Evolutionary conservation across 495 filamentous ascomycete genomes (phyloP), one percentile per base, ranked within the genome.

Genomic region (Apodospora peruviana): DNA sequence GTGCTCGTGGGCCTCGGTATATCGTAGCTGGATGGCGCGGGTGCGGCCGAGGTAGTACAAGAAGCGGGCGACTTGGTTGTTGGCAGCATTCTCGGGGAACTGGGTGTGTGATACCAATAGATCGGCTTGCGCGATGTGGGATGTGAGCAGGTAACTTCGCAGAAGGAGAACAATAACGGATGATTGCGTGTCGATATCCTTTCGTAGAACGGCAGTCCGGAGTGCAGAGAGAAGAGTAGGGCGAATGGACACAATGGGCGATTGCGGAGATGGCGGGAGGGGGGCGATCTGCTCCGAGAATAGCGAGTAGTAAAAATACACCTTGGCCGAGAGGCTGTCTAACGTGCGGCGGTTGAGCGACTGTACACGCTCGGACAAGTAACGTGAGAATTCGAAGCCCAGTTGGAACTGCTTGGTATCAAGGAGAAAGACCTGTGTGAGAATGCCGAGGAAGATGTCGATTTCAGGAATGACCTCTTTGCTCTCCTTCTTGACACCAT

Each of bases 61-160:
- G 71, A 94, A 97, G 44, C 93, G 81, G 19, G 93, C 91, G 59
- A 98, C 93, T 70, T 97, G 93, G 61, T 96, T 98, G 68, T 96
- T 97, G 43, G 90, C 89, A 4, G 93, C 93, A 57, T 87, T 87
- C 34, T 87, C 74, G 23, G 93, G 94, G 68, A 98, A 97, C 58
- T 88, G 82, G 41, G 91, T 96, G 69, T 97, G 94, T 24, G 87
- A 87, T 51, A 98, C 88, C 46, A 98, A 75, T 32, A 96, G 82
- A 68, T 98, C 94, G 51, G 94, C 93, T 74, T 97, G 93, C 18
- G 88, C 83, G 68, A 97, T 96, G 66, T 97, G 91, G 39, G 94
- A 95, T 11, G 94, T 97, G 21, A 85, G 83, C 53, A 98, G 82
- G 65, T 98, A 97, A 68, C 91, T 98, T 53, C 93, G 91, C 52